Conservation (phyloP, 345 rosid species). For the Populus nigra region DNA sequence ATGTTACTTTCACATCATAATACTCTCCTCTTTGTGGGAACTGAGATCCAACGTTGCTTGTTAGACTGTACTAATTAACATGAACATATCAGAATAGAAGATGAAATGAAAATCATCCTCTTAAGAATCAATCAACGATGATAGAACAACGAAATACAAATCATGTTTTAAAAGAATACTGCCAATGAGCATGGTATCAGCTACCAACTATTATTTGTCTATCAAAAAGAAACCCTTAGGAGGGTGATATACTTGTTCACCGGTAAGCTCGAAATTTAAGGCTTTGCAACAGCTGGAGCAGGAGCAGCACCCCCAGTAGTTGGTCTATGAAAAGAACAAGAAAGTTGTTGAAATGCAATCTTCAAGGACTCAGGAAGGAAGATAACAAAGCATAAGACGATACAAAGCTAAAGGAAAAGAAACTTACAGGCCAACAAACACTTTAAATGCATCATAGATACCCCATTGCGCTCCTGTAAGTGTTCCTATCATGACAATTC, state of each 20-base stretch:
- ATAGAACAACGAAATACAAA: background rate
- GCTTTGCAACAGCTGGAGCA: constrained; percentile 40
- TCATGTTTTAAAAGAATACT: constrained; percentile 14
- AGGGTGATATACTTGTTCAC: background rate
- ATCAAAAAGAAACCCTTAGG: background rate
- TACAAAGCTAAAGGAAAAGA: constrained; percentile 4
- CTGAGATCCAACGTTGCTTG: background rate
- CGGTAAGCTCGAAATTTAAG: constrained; percentile 20
- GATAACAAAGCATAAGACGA: background rate
- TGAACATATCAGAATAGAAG: background rate
- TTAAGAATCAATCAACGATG: background rate
- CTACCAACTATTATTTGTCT: constrained; percentile 9
- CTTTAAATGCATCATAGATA: constrained; percentile 90
- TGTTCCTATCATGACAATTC: constrained; percentile 92
- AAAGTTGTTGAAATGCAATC: constrained; percentile 1
- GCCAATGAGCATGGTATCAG: background rate
- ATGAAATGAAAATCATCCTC: background rate
- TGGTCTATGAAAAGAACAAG: constrained; percentile 42
- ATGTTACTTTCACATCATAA: background rate
- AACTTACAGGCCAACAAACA: constrained; percentile 88
- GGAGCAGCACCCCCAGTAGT: constrained; percentile 53
- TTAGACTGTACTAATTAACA: background rate
- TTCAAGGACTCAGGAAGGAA: background rate
- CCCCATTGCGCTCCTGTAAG: constrained; percentile 95
- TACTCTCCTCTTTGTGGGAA: background rate